Percentiles rank a stretch among this genome's conserved stretches.
These are phyloP conservation scores for Jimgerdemannia flammicorona DNA, from an alignment of 192 early-diverging fungal genomes.

Conservation along the genomic window DNA sequence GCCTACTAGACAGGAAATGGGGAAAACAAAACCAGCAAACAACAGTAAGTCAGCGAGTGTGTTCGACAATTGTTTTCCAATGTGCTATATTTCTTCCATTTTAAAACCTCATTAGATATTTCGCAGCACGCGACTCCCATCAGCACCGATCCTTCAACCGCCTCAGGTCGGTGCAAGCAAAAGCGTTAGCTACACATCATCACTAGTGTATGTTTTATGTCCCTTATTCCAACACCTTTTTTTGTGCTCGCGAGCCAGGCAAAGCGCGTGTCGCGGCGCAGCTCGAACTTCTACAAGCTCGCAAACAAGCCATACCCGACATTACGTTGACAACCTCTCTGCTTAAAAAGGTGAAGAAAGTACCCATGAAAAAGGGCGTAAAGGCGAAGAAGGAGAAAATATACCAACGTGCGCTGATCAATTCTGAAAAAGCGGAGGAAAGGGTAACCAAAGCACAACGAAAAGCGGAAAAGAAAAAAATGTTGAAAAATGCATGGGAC, in stretches of 20 bases:
- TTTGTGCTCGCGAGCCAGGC: background rate
- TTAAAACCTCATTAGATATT: background rate
- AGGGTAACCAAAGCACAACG: background rate
- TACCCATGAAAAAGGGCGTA: constrained; percentile 10
- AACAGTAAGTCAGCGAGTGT: background rate
- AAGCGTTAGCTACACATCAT: no score
- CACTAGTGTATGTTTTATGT: background rate
- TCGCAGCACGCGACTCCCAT: background rate
- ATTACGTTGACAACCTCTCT: background rate
- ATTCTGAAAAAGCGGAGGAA: constrained; percentile 7
- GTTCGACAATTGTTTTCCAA: background rate
- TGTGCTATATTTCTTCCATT: background rate
- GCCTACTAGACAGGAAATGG: background rate
- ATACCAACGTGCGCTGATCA: constrained; percentile 3
- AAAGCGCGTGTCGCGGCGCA: background rate
- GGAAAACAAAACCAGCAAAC: background rate
- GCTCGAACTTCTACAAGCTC: background rate
- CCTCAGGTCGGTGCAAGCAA: background rate
- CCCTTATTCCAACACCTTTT: background rate
- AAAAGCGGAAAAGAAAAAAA: background rate
- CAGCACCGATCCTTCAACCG: background rate
- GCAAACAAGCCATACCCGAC: background rate
- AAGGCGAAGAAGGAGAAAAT: constrained; percentile 16
- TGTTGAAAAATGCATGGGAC: background rate
- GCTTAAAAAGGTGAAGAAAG: constrained; percentile 20